These are phyloP conservation scores for Marasmius tenuissimus DNA, from an alignment of 1,284 basidiomycete species.

Conservation along the genomic window DNA sequence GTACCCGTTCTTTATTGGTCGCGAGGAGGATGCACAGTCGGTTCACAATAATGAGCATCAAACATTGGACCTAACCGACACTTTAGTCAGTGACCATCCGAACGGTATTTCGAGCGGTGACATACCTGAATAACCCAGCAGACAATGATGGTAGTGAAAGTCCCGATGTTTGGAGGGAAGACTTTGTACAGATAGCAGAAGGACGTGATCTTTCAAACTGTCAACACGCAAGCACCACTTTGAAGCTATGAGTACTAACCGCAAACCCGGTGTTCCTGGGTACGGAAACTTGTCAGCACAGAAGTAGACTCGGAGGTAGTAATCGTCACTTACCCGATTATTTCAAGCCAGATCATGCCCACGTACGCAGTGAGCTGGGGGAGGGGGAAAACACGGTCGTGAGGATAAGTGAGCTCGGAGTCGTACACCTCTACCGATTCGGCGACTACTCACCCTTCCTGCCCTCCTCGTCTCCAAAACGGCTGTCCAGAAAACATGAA, in stretches of 20 bases:
- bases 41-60: conserved; percentile 3
- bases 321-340: neutral
- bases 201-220: neutral
- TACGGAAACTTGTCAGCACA: neutral
- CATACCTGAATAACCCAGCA: conserved; percentile 4
- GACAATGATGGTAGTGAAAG: neutral
- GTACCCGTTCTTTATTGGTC: neutral
- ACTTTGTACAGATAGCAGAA: conserved; percentile 1
- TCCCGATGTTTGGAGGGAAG: neutral
- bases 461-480: neutral
- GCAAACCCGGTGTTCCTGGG: neutral
- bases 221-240: too few relatives aligned
- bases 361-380: neutral
- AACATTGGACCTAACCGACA: conserved; percentile 2
- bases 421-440: neutral
- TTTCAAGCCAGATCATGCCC: conserved; percentile 4
- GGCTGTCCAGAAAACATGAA: neutral
- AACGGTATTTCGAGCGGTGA: too few relatives aligned
- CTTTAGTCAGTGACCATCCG: too few relatives aligned
- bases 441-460: neutral
- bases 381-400: too few relatives aligned
- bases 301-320: neutral
- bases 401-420: neutral
- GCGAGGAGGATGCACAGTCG: neutral
- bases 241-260: too few relatives aligned